Percentiles rank a stretch among this genome's conserved stretches.
Evolutionary conservation across 2,329 filamentous ascomycete species (phyloP).

Genomic region (Botrytis paeoniae): DNA sequence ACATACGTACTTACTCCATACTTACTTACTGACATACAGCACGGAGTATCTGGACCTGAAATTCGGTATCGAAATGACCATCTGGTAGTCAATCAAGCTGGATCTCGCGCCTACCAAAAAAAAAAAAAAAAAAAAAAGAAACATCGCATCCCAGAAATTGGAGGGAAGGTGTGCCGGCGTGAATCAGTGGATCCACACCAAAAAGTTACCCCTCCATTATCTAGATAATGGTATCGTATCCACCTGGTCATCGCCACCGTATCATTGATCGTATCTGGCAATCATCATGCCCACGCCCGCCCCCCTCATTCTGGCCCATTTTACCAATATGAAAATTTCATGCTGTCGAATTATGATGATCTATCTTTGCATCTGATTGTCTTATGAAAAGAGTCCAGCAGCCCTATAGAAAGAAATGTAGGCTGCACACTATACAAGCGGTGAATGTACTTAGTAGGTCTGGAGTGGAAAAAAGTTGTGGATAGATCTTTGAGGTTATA

Average conservation of each 20-base stretch:
- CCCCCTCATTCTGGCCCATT: background rate
- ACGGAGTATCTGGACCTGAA: background rate
- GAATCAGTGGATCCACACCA: slow-evolving; percentile 1
- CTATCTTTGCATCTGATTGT: background rate
- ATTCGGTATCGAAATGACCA: background rate
- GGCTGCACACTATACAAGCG: background rate
- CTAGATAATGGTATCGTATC: background rate
- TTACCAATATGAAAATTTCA: background rate
- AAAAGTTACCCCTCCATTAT: slow-evolving; percentile 2
- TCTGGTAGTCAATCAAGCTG: background rate
- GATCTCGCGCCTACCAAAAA: background rate
- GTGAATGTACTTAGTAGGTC: background rate
- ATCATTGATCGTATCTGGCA: background rate
- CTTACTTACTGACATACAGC: background rate
- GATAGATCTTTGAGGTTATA: background rate
- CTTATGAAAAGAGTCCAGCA: background rate
- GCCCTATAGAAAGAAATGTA: background rate
- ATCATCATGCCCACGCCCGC: background rate
- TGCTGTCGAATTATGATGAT: background rate
- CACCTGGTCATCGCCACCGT: background rate
- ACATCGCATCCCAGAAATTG: background rate
- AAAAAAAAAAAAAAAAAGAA: background rate
- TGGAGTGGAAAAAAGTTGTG: background rate
- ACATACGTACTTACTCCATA: background rate
- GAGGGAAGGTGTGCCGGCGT: background rate